phyloP scores from a whole-genome alignment of 306 rosid genomes.

The Quillaja saponaria region DNA sequence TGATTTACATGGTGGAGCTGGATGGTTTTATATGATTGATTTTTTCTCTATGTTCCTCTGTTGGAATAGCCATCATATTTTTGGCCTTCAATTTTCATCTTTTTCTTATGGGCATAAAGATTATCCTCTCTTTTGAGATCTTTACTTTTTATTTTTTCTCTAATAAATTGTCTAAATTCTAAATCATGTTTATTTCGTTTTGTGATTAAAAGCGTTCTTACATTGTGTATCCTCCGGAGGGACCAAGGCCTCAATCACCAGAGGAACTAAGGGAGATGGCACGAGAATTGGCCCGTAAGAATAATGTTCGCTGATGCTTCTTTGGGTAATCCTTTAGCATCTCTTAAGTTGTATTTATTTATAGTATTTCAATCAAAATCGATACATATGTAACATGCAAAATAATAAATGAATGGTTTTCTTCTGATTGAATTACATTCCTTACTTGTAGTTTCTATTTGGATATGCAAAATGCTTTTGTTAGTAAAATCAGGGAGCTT shows the following conservation, averaged over 20 bases:
- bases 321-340: slow-evolving; percentile 2
- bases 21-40: too few species aligned
- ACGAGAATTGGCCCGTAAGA: slow-evolving; percentile 51
- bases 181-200: background rate
- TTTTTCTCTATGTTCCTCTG: too few species aligned
- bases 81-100: background rate
- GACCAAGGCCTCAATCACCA: slow-evolving; percentile 48
- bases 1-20: too few species aligned
- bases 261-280: slow-evolving; percentile 67
- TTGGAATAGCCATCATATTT: too few species aligned
- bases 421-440: background rate
- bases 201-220: slow-evolving; percentile 39
- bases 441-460: too few species aligned
- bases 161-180: background rate
- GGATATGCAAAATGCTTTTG: too few species aligned
- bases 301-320: slow-evolving; percentile 32
- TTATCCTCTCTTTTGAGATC: background rate
- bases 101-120: background rate
- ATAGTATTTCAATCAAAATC: background rate
- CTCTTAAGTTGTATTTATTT: background rate
- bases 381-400: background rate
- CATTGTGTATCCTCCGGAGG: slow-evolving; percentile 55
- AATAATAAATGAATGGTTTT: background rate
- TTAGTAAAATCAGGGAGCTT: too few species aligned
- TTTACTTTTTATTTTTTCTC: background rate